These are phyloP conservation scores for Teratosphaeria gauchensis DNA, from an alignment of 2,329 filamentous ascomycete species.

Conservation along the genomic window DNA sequence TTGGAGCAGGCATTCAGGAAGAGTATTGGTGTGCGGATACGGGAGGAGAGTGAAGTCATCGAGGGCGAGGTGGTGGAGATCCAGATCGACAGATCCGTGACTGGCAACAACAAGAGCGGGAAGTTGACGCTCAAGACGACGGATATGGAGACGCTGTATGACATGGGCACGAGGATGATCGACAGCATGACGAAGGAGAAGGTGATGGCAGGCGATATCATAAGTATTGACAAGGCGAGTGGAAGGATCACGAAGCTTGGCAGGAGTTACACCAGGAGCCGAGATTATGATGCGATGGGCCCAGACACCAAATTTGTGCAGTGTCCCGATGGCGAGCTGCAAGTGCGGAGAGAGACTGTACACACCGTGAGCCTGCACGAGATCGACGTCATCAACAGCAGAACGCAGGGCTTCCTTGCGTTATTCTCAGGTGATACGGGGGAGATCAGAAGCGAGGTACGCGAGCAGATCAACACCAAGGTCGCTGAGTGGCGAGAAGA, in stretches of 20 bases:
- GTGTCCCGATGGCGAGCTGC: conserved; percentile 92
- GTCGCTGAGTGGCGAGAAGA: conserved; percentile 99
- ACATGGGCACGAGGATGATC: conserved; percentile 99
- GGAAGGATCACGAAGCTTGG: conserved; percentile 97
- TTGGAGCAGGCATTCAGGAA: conserved; percentile 98
- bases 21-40: conserved; percentile 95
- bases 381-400: conserved; percentile 98
- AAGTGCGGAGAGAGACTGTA: conserved; percentile 92
- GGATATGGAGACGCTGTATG: conserved; percentile 99
- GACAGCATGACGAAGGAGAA: conserved; percentile 99
- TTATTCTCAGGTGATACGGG: conserved; percentile 97
- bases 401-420: conserved; percentile 95
- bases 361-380: conserved; percentile 96
- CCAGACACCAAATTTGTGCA: conserved; percentile 97
- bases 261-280: conserved; percentile 83
- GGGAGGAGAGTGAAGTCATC: conserved; percentile 98
- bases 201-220: conserved; percentile 96
- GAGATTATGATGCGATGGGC: conserved; percentile 98
- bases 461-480: conserved; percentile 98
- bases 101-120: conserved; percentile 90
- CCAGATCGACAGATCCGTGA: conserved; percentile 93
- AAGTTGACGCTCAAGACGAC: conserved; percentile 99
- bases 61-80: conserved; percentile 99
- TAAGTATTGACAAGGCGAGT: conserved; percentile 96
- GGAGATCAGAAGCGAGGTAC: conserved; percentile 92